A percentile compares a stretch with the other conserved stretches of the same genome.
These are phyloP conservation scores for Aspergillus diversus DNA, from an alignment of 495 filamentous ascomycete species.

Conservation along the genomic window DNA sequence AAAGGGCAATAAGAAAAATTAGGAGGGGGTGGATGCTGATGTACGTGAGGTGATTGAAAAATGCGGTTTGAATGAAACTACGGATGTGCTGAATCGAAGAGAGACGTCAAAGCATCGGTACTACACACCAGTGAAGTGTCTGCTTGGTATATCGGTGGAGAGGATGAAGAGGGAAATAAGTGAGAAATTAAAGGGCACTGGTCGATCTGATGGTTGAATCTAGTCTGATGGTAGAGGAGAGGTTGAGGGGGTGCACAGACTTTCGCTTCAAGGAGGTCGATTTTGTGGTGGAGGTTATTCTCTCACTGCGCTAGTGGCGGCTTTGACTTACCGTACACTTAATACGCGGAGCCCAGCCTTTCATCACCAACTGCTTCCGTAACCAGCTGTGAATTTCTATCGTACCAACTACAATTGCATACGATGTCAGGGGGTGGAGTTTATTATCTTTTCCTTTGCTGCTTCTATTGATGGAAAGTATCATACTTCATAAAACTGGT, in stretches of 20 bases:
- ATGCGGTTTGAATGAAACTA: constrained; percentile 8
- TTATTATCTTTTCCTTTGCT: neutral
- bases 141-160: neutral
- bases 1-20: constrained; percentile 6
- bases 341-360: neutral
- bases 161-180: neutral
- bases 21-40: neutral
- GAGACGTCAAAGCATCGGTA: constrained; percentile 7
- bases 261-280: neutral
- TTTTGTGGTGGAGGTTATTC: constrained; percentile 23
- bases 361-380: neutral
- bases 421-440: neutral
- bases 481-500: neutral
- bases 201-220: neutral
- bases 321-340: constrained; percentile 13
- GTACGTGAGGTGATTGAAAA: constrained; percentile 8
- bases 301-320: constrained; percentile 8
- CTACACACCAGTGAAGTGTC: constrained; percentile 8
- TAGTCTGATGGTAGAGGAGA: neutral
- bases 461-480: neutral
- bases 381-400: constrained; percentile 1
- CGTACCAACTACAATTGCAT: too few species aligned
- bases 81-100: constrained; percentile 12
- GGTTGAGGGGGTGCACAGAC: neutral
- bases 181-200: neutral